Conservation (phyloP, 2,329 filamentous ascomycete species). For the Neophaeococcomyces aloes region DNA sequence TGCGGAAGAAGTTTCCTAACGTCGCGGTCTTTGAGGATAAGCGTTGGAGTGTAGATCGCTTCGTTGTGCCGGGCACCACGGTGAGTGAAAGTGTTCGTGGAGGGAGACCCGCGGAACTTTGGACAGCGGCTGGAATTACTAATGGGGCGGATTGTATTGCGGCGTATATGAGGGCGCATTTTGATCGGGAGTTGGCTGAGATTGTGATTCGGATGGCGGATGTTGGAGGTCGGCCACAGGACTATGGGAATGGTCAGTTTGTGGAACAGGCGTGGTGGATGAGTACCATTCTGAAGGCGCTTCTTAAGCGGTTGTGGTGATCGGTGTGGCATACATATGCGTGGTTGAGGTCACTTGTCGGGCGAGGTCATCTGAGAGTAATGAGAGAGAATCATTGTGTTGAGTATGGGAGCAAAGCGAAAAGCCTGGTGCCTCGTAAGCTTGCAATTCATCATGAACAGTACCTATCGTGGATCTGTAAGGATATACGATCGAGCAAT, state of each 20-base stretch:
- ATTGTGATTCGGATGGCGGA: slow-evolving; percentile 28
- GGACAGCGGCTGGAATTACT: slow-evolving; percentile 16
- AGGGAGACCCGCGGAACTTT: slow-evolving; percentile 4
- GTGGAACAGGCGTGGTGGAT: slow-evolving; percentile 6
- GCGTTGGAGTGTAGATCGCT: slow-evolving; percentile 16
- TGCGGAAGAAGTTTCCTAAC: slow-evolving; percentile 14
- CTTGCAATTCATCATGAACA: too few relatives aligned
- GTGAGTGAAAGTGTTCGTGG: background rate
- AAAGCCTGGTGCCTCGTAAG: too few relatives aligned
- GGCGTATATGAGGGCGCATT: slow-evolving; percentile 23
- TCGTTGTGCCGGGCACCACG: background rate
- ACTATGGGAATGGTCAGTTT: slow-evolving; percentile 22
- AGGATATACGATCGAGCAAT: too few relatives aligned
- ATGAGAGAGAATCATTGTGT: too few relatives aligned
- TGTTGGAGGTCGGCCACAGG: slow-evolving; percentile 21
- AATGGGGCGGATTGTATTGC: slow-evolving; percentile 27
- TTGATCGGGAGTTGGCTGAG: slow-evolving; percentile 25
- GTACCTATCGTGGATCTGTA: too few relatives aligned
- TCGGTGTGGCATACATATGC: too few relatives aligned
- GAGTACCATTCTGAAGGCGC: slow-evolving; percentile 1
- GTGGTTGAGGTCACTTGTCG: too few relatives aligned
- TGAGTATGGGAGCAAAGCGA: too few relatives aligned
- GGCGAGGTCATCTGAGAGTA: too few relatives aligned
- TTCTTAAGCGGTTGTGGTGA: background rate
- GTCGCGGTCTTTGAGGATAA: slow-evolving; percentile 17